Conservation (phyloP, 805 yeast species). For the Hanseniaspora valbyensis region DNA sequence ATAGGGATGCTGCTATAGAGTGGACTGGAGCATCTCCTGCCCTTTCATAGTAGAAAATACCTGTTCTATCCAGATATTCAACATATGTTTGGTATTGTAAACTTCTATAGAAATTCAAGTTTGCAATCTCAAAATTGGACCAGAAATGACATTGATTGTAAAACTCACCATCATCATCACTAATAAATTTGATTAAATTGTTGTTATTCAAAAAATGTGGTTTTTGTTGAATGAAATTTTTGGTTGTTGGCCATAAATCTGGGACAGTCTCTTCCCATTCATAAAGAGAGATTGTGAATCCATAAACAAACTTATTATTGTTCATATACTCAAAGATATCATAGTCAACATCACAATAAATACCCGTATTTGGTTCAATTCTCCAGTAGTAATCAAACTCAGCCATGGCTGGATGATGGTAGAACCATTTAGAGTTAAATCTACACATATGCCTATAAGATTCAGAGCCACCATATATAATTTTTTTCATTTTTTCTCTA, state of each 20-base stretch:
- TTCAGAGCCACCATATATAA: slow-evolving; percentile 64
- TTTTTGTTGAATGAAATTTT: slow-evolving; percentile 47
- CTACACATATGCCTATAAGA: slow-evolving; percentile 87
- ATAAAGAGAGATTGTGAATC: slow-evolving; percentile 62
- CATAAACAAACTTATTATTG: slow-evolving; percentile 59
- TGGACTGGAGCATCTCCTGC: slow-evolving; percentile 93
- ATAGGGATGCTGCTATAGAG: slow-evolving; percentile 66
- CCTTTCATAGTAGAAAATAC: slow-evolving; percentile 79
- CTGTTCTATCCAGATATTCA: slow-evolving; percentile 53
- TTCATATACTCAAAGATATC: slow-evolving; percentile 75
- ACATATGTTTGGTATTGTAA: slow-evolving; percentile 59
- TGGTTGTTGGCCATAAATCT: slow-evolving; percentile 65
- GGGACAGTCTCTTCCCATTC: slow-evolving; percentile 63
- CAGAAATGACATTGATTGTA: slow-evolving; percentile 84
- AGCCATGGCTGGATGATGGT: slow-evolving; percentile 53
- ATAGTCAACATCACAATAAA: slow-evolving; percentile 66
- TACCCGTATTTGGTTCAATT: slow-evolving; percentile 71
- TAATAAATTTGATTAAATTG: slow-evolving; percentile 59
- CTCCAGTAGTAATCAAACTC: slow-evolving; percentile 86
- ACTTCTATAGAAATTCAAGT: slow-evolving; percentile 60
- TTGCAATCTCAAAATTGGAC: slow-evolving; percentile 76
- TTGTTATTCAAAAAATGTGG: slow-evolving; percentile 50
- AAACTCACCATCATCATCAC: slow-evolving; percentile 55
- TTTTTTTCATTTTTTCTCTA: slow-evolving; percentile 50
- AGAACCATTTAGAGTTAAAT: slow-evolving; percentile 75